Evolutionary conservation across 2,329 filamentous ascomycete species (phyloP).

Genomic region (Talaromyces sp.): DNA sequence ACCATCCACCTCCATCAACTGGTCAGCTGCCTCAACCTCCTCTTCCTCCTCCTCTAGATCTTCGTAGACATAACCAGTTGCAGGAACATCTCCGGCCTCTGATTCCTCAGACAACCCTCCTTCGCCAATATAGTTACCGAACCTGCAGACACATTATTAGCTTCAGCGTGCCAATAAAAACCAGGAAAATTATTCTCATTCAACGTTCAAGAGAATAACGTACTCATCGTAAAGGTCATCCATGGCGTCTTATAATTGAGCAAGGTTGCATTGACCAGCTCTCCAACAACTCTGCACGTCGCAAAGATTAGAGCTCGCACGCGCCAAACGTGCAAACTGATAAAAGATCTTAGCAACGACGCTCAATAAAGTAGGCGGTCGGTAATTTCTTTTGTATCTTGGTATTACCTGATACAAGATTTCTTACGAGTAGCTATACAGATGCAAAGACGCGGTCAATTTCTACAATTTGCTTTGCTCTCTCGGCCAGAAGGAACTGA

Average conservation of each 20-base stretch:
- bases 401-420: background rate
- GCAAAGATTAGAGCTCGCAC: background rate
- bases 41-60: constrained; percentile 60
- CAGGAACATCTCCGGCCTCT: constrained; percentile 65
- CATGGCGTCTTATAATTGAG: constrained; percentile 49
- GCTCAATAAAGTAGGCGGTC: constrained; percentile 11
- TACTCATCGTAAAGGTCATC: constrained; percentile 98
- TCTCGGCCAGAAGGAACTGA: background rate
- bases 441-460: background rate
- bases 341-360: background rate
- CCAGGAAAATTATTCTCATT: too few species aligned
- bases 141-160: constrained; percentile 50
- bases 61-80: constrained; percentile 74
- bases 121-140: constrained; percentile 97
- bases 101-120: constrained; percentile 81
- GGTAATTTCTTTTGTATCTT: background rate
- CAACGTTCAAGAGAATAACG: constrained; percentile 8
- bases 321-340: background rate
- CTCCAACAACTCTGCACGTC: background rate
- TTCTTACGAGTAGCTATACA: background rate
- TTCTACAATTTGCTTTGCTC: background rate
- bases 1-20: constrained; percentile 92
- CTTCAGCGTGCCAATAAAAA: background rate
- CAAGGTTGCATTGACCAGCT: background rate
- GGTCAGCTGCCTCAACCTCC: constrained; percentile 58